Conservation (phyloP, 2,329 filamentous ascomycete genomes). For the Sarocladium oryzae region DNA sequence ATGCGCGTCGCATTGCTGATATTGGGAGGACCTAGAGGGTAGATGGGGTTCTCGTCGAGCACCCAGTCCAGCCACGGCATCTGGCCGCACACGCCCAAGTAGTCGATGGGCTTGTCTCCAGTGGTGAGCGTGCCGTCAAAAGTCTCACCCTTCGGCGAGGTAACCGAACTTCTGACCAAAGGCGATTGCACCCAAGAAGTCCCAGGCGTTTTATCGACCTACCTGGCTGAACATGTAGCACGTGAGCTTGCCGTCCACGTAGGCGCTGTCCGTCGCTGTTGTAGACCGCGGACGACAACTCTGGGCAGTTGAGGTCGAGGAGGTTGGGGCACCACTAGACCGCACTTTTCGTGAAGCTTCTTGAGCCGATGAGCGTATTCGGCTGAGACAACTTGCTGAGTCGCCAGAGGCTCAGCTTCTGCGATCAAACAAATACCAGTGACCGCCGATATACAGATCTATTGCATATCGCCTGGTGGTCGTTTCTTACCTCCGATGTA, state of each 20-base stretch:
- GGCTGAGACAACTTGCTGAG: constrained; percentile 23
- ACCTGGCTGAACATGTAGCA: constrained; percentile 20
- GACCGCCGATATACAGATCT: too few species aligned
- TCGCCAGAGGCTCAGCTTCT: constrained; percentile 32
- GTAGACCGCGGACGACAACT: constrained; percentile 30
- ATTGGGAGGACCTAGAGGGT: constrained; percentile 25
- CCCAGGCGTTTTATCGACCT: constrained; percentile 25
- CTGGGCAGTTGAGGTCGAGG: constrained; percentile 29
- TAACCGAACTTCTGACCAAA: constrained; percentile 37
- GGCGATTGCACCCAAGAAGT: constrained; percentile 35
- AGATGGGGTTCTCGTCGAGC: constrained; percentile 33
- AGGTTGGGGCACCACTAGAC: constrained; percentile 33
- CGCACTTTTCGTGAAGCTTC: constrained; percentile 30
- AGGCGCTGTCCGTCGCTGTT: constrained; percentile 21
- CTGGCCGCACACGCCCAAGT: constrained; percentile 22
- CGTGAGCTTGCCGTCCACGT: constrained; percentile 19
- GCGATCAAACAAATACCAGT: too few species aligned
- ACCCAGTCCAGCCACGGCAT: constrained; percentile 26
- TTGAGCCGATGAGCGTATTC: constrained; percentile 23
- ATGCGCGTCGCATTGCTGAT: constrained; percentile 23
- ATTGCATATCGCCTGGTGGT: too few species aligned
- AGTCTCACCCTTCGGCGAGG: constrained; percentile 29
- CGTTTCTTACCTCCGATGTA: constrained; percentile 23
- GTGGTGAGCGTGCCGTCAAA: constrained; percentile 28
- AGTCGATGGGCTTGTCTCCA: constrained; percentile 25